Conservation (phyloP, 805 yeast genomes). For the Spathaspora boniae region DNA sequence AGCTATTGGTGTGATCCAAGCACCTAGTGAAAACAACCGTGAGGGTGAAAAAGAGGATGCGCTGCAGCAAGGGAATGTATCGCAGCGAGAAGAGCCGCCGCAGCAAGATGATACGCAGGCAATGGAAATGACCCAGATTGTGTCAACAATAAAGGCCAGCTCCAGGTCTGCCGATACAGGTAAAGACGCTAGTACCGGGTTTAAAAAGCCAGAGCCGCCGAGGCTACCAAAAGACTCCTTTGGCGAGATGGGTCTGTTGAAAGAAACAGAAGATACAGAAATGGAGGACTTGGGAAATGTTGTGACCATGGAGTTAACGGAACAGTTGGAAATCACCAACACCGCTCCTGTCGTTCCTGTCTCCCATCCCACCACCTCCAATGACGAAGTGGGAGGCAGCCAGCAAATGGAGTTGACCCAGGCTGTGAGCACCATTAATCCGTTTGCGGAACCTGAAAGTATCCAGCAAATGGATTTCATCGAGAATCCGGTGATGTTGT, state of each 20-base stretch:
- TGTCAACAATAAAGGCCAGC: slow-evolving; percentile 1
- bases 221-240: no score
- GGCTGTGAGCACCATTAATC: slow-evolving; percentile 3
- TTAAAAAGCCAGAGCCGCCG: no score
- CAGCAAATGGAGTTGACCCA: slow-evolving; percentile 10
- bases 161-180: no score
- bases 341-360: no score
- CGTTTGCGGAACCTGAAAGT: not conserved
- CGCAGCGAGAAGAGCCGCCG: not conserved
- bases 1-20: not conserved
- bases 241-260: no score
- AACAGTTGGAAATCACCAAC: not conserved
- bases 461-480: not conserved
- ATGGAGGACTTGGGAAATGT: slow-evolving; percentile 1
- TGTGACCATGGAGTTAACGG: not conserved
- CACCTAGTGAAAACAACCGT: not conserved
- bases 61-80: not conserved
- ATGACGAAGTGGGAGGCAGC: no score
- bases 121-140: slow-evolving; percentile 21
- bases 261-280: not conserved
- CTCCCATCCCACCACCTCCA: no score
- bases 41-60: not conserved
- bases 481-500: not conserved
- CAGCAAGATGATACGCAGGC: slow-evolving; percentile 21
- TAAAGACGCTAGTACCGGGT: no score